phyloP scores from a whole-genome alignment of 148 eudicot genomes.

The Euryodendron excelsum region DNA sequence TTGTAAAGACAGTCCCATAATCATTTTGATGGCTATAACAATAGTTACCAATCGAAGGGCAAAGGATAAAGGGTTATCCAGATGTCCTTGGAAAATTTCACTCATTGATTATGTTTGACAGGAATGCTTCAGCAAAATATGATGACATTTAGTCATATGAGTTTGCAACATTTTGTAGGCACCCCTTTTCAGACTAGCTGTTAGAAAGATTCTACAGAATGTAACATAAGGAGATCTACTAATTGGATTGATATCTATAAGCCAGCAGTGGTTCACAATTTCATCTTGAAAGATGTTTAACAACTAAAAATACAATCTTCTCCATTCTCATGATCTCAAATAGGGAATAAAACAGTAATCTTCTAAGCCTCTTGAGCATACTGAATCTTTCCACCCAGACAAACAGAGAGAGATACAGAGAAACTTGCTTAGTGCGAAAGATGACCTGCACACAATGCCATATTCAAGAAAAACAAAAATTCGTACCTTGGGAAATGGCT shows the following conservation, averaged over 20 bases:
- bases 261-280: background rate
- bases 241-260: background rate
- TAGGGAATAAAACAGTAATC: background rate
- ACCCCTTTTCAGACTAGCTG: background rate
- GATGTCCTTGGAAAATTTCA: background rate
- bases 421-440: background rate
- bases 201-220: background rate
- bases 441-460: background rate
- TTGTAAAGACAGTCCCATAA: background rate
- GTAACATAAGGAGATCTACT: background rate
- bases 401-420: background rate
- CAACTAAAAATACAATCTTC: background rate
- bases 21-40: background rate
- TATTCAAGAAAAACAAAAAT: background rate
- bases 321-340: background rate
- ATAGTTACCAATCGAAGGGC: background rate
- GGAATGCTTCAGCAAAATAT: background rate
- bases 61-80: background rate
- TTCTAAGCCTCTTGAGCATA: background rate
- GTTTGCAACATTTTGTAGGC: background rate
- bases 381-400: background rate
- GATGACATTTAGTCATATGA: background rate
- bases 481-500: constrained; percentile 83
- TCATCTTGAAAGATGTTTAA: background rate
- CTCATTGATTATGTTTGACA: background rate